These are phyloP conservation scores for Cornus suecica DNA, from an alignment of 148 eudicot species.

Conservation along the genomic window DNA sequence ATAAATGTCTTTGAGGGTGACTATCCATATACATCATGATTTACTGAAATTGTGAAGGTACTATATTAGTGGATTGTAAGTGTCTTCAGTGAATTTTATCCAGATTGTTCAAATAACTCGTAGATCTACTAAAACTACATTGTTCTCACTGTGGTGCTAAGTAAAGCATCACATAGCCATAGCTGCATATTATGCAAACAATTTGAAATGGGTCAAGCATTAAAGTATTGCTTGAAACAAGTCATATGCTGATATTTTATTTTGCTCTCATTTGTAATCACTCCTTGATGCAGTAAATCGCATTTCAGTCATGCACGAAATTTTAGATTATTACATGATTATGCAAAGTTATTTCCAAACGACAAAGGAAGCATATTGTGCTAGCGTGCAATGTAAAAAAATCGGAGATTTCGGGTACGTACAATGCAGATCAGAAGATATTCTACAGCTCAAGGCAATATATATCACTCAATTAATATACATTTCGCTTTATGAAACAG, in stretches of 20 bases:
- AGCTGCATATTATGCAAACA: too few relatives aligned
- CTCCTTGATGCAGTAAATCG: background rate
- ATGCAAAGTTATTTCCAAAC: too few relatives aligned
- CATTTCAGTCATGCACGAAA: background rate
- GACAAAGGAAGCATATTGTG: background rate
- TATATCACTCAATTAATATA: background rate
- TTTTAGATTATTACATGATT: background rate
- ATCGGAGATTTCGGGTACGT: background rate
- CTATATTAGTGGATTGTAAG: too few relatives aligned
- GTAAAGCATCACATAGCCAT: too few relatives aligned
- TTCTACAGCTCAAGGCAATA: background rate
- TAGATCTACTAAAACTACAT: too few relatives aligned
- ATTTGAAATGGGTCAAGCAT: background rate
- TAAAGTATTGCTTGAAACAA: too few relatives aligned
- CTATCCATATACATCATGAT: background rate
- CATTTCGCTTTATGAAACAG: background rate
- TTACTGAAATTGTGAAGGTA: background rate
- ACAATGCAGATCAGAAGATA: background rate
- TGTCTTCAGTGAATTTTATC: too few relatives aligned
- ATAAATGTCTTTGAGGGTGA: background rate
- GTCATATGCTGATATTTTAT: background rate
- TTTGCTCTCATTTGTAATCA: background rate
- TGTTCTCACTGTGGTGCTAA: too few relatives aligned
- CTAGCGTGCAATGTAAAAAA: background rate
- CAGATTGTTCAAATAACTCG: too few relatives aligned